These are phyloP conservation scores for Zopfia rhizophila DNA, from an alignment of 2,329 filamentous ascomycete species.

Conservation along the genomic window DNA sequence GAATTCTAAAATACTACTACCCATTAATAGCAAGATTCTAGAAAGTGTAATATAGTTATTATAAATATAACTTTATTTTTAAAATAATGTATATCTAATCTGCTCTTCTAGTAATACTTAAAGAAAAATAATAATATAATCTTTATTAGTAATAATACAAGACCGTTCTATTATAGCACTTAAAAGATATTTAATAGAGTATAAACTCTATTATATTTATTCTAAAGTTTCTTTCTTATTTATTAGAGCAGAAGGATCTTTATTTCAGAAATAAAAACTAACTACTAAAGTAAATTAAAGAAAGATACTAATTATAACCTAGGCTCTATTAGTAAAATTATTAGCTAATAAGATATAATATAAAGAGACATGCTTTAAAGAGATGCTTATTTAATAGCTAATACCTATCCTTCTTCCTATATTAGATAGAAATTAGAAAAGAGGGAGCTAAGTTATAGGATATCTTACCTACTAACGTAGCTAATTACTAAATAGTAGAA, in stretches of 20 bases:
- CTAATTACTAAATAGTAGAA: too few species aligned
- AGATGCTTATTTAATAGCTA: too few species aligned
- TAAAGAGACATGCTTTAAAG: too few species aligned
- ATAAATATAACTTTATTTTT: not conserved
- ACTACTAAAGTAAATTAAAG: constrained; percentile 38
- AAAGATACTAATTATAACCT: constrained; percentile 35
- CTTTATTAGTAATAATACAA: constrained; percentile 33
- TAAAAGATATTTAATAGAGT: constrained; percentile 38
- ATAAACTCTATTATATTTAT: constrained; percentile 47
- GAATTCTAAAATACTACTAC: too few species aligned
- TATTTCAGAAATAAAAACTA: constrained; percentile 42
- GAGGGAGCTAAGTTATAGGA: too few species aligned
- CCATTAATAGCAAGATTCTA: not conserved
- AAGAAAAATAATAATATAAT: constrained; percentile 34
- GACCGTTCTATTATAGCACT: constrained; percentile 43
- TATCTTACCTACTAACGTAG: too few species aligned
- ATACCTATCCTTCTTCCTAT: too few species aligned
- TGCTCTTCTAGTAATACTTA: constrained; percentile 35
- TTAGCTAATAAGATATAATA: too few species aligned
- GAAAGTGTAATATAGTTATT: not conserved
- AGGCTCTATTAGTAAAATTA: too few species aligned
- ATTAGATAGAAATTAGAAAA: too few species aligned
- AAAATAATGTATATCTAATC: not conserved
- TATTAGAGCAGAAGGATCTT: constrained; percentile 22
- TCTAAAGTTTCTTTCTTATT: constrained; percentile 37